Base-by-base conservation (phyloP, 371 early-diverging fungal genomes). In the Cokeromyces recurvatus region DNA sequence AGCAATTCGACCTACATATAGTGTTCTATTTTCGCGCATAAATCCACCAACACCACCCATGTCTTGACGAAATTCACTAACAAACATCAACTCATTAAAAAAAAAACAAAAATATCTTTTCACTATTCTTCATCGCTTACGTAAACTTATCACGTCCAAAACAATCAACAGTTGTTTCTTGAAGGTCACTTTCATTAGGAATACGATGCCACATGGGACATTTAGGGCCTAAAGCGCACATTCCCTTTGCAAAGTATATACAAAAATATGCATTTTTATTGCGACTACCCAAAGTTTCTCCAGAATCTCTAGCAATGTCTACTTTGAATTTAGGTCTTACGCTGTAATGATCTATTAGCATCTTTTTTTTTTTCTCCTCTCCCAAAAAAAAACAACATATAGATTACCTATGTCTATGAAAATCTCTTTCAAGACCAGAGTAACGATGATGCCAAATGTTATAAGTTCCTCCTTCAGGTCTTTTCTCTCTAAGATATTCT, bases 21-120 rank as follows among this genome's bases (percentile, higher is more conserved):
- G 63, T 10, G 90, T 88, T 16, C 70, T 61, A 47, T 84, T 85
- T 31, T 81, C 81, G 36, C 82, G 71, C 32, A 82, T 84, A 67
- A 93, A 90, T 14, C 87, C 83, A 23, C 93, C 93, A 7, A 90
- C 86, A 46, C 91, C 93, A 44, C 90, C 90, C 81, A 86, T 90
- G 62, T 92, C 93, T 25, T 91, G 85, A 32, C 89, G 77, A 42
- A 87, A 87, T 38, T 87, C 84, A 19, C 85, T 79, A 54, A 2
- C 24, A 2, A 7, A 19, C 22, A 42, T 15, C 31, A 19, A 24
- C 12, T 34, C 5, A 14, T n/a, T 5, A 4, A 15, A 14, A 4
- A n/a, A 34, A 9, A n/a, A 4, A 15, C 35, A 14, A 34, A 34
- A 6, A n/a, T n/a, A n/a, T n/a, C n/a, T n/a, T n/a, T n/a, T n/a